Base-by-base conservation (phyloP, 805 yeast species). In the Lachancea mirantina region DNA sequence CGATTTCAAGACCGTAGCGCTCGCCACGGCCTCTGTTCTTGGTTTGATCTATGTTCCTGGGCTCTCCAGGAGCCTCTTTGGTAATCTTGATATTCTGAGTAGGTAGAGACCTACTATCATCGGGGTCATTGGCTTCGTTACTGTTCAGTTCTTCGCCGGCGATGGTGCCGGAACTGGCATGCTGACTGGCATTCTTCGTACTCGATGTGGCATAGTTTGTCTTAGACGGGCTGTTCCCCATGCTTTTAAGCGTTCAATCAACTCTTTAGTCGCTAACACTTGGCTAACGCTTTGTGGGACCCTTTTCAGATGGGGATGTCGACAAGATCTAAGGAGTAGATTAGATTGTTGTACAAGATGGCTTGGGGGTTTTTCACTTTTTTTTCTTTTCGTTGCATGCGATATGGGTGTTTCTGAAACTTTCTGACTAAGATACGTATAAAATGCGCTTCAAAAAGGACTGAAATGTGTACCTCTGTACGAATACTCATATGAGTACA, bases 211-310 rank as follows among this genome's bases (percentile, higher is more conserved):
- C 59, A 49, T 52, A 51, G 39, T 50, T 53, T 32, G 50, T 56
- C 42, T 57, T 59, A 25, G 79, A 73, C 66, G 79, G 79, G 78
- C 73, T 73, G 62, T 72, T 74, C 62, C 81, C 79, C 79, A 74
- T 74, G 50, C 41, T 42, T 23, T 27, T 20, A 26, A 9, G 31
- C 15, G 29, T 19, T 14, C 6, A 19, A 18, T 24, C 14, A 11
- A n/a, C n/a, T n/a, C n/a, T n/a, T n/a, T n/a, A n/a, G n/a, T n/a
- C n/a, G n/a, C n/a, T n/a, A n/a, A n/a, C n/a, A n/a, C n/a, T n/a
- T n/a, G n/a, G n/a, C n/a, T n/a, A n/a, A n/a, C n/a, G n/a, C n/a
- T n/a, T n/a, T n/a, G n/a, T n/a, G n/a, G n/a, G n/a, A n/a, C n/a
- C n/a, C n/a, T n/a, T n/a, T n/a, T n/a, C n/a, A n/a, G n/a, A n/a